These are phyloP conservation scores for Clonostachys byssicola DNA, from an alignment of 2,329 filamentous ascomycete genomes.

Conservation along the genomic window DNA sequence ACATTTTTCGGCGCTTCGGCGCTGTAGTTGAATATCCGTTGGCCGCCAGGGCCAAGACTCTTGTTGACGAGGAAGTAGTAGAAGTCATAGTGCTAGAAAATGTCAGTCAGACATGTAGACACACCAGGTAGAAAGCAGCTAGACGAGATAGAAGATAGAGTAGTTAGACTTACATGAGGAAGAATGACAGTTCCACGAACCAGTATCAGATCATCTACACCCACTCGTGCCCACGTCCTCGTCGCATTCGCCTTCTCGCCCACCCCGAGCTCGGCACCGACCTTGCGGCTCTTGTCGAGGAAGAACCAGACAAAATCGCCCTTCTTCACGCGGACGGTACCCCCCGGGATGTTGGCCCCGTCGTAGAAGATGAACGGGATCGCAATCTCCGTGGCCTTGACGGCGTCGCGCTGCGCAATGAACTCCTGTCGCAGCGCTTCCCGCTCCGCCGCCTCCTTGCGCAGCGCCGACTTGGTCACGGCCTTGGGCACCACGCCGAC, in stretches of 20 bases:
- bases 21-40: slow-evolving; percentile 72
- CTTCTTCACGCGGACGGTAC: slow-evolving; percentile 83
- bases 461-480: slow-evolving; percentile 67
- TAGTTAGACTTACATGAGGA: slow-evolving; percentile 69
- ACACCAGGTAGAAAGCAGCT: slow-evolving; percentile 3
- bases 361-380: slow-evolving; percentile 98
- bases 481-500: slow-evolving; percentile 65
- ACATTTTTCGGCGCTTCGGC: slow-evolving; percentile 28
- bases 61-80: slow-evolving; percentile 96
- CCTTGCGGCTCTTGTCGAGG: slow-evolving; percentile 84
- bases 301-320: slow-evolving; percentile 93
- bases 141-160: slow-evolving; percentile 1
- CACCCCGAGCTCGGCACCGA: slow-evolving; percentile 78
- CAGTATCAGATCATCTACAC: slow-evolving; percentile 92
- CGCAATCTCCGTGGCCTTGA: slow-evolving; percentile 84
- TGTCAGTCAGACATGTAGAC: slow-evolving; percentile 8
- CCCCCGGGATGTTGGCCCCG: slow-evolving; percentile 83
- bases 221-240: slow-evolving; percentile 82
- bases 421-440: slow-evolving; percentile 83
- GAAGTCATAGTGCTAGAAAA: slow-evolving; percentile 83
- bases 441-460: slow-evolving; percentile 73
- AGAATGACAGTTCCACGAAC: slow-evolving; percentile 89
- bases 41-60: slow-evolving; percentile 67
- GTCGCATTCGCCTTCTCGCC: slow-evolving; percentile 60
- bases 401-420: slow-evolving; percentile 73